A percentile compares a stretch with the other conserved stretches of the same genome.
These are phyloP conservation scores for Candida alai DNA, from an alignment of 805 yeast genomes.

Conservation along the genomic window DNA sequence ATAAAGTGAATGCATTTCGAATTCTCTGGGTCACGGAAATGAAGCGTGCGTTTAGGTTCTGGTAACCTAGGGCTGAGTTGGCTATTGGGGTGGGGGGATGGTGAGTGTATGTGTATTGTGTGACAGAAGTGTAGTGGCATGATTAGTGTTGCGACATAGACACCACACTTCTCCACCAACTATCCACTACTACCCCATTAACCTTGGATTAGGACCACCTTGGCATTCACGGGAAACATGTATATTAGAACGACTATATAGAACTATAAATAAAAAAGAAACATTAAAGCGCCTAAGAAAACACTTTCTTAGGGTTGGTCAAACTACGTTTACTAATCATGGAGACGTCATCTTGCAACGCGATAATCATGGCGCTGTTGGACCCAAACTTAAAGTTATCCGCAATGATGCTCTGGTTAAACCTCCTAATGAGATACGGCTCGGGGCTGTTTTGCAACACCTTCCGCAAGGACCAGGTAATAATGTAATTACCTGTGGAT, in stretches of 20 bases:
- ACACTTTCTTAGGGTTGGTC: conserved; percentile 25
- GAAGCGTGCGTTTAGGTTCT: conserved; percentile 49
- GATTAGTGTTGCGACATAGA: too few species aligned
- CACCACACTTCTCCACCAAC: too few species aligned
- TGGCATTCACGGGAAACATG: too few species aligned
- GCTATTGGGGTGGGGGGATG: too few species aligned
- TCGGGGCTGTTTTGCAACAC: conserved; percentile 44
- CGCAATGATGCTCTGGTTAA: conserved; percentile 59
- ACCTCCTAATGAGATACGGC: conserved; percentile 57
- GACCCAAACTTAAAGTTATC: conserved; percentile 78
- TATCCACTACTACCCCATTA: too few species aligned
- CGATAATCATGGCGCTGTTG: conserved; percentile 65
- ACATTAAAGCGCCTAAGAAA: too few species aligned
- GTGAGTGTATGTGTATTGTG: too few species aligned
- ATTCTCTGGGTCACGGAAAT: conserved; percentile 59
- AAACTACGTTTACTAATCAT: conserved; percentile 61
- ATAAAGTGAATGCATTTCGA: conserved; percentile 59
- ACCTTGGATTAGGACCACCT: too few species aligned
- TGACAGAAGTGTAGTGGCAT: too few species aligned
- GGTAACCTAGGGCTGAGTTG: too few species aligned
- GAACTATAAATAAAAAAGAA: too few species aligned
- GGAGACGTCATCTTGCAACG: conserved; percentile 72
- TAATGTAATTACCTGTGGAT: conserved; percentile 76
- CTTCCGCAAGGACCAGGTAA: conserved; percentile 72
- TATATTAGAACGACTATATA: too few species aligned